Evolutionary conservation across 225 moss, liverwort and hornwort species (phyloP).

Genomic region (Physcomitrellopsis africana): DNA sequence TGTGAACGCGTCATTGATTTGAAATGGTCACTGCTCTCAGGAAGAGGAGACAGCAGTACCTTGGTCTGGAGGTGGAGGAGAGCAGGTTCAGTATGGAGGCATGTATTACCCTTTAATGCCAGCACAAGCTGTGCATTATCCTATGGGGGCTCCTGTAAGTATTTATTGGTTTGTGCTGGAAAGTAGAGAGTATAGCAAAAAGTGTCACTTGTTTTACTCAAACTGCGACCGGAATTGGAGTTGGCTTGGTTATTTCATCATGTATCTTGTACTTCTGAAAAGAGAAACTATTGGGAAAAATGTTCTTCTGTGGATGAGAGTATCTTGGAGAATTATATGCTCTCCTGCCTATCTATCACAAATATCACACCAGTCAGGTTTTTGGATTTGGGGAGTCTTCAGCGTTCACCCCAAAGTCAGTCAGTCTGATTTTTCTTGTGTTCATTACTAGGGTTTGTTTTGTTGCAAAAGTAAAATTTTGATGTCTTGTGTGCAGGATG

Average conservation of each 20-base stretch:
- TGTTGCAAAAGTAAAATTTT: not conserved
- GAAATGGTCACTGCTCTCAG: constrained; percentile 17
- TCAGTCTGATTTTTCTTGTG: too few relatives aligned
- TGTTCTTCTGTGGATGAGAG: not conserved
- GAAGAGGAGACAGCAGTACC: constrained; percentile 55
- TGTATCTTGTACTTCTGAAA: constrained; percentile 10
- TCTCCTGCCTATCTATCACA: not conserved
- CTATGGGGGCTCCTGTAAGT: constrained; percentile 51
- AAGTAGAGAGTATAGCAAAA: not conserved
- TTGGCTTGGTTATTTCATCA: not conserved
- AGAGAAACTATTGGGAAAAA: constrained; percentile 7
- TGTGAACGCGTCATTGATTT: not conserved
- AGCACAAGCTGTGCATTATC: constrained; percentile 51
- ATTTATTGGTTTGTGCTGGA: not conserved
- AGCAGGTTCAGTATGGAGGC: constrained; percentile 54
- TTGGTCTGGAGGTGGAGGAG: constrained; percentile 58
- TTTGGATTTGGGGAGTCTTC: not conserved
- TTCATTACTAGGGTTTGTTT: not conserved
- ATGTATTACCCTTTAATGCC: constrained; percentile 57
- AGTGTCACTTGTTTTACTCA: not conserved
- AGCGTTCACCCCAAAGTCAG: too few relatives aligned
- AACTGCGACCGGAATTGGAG: not conserved
- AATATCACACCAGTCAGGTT: not conserved
- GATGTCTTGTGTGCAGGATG: constrained; percentile 38
- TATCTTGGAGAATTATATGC: not conserved